A percentile compares a stretch with the other conserved stretches of the same genome.
Conservation (phyloP, 331 rosid genomes). For the Malus hybrid region DNA sequence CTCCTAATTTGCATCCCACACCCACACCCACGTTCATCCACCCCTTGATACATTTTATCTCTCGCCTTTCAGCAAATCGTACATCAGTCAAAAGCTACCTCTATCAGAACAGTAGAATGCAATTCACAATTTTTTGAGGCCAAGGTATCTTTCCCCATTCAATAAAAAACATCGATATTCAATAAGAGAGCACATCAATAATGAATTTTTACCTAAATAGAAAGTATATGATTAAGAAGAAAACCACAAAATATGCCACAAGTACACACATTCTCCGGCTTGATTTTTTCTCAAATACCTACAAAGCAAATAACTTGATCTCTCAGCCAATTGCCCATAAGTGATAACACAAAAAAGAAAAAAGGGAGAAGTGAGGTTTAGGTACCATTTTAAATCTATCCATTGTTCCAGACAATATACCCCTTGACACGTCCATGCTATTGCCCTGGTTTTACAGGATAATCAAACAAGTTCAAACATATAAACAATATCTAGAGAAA, state of each 20-base stretch:
- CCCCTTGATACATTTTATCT: neutral
- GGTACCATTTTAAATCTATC: conserved; percentile 84
- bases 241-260: conserved; percentile 50
- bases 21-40: neutral
- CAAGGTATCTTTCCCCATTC: neutral
- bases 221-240: conserved; percentile 59
- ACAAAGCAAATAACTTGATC: conserved; percentile 20
- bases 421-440: conserved; percentile 88
- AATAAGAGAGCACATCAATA: neutral
- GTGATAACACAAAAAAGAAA: neutral
- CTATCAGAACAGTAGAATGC: neutral
- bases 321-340: conserved; percentile 15
- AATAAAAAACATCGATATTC: neutral
- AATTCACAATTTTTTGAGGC: neutral
- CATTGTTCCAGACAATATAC: conserved; percentile 92
- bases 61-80: neutral
- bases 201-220: conserved; percentile 57
- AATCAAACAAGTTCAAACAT: conserved; percentile 10
- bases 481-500: neutral
- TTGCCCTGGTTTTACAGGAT: conserved; percentile 50
- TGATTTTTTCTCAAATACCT: conserved; percentile 90
- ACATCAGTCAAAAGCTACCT: neutral
- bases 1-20: neutral
- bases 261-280: conserved; percentile 60
- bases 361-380: neutral